Evolutionary conservation across 345 rosid genomes (phyloP).

Genomic region (Gossypium anomalum): DNA sequence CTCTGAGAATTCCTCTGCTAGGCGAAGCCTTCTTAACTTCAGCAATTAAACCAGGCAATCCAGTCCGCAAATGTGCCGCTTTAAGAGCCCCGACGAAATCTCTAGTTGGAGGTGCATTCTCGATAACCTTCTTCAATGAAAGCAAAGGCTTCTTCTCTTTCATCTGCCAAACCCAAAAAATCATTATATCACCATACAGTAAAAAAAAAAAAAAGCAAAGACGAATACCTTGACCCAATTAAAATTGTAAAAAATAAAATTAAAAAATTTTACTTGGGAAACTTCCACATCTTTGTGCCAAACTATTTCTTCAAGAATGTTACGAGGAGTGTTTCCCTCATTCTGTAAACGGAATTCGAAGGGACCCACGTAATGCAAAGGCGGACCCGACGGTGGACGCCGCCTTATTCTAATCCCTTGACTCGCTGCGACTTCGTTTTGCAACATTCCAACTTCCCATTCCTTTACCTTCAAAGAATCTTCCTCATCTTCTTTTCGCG

Average conservation of each 20-base stretch:
- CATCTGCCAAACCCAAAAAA: conserved; percentile 35
- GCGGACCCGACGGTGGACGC: conserved; percentile 70
- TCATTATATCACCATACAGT: not conserved
- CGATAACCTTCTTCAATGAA: conserved; percentile 47
- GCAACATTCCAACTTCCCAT: conserved; percentile 63
- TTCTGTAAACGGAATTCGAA: conserved; percentile 73
- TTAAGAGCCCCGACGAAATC: conserved; percentile 83
- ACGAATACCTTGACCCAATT: not conserved
- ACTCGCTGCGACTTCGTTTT: conserved; percentile 59
- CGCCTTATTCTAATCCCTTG: conserved; percentile 81
- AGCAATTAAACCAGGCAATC: conserved; percentile 85
- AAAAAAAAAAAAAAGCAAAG: not conserved
- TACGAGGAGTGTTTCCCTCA: conserved; percentile 79
- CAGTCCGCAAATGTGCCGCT: conserved; percentile 60
- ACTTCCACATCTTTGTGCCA: not conserved
- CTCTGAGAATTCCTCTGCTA: conserved; percentile 81
- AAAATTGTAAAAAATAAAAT: not conserved
- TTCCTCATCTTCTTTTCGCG: conserved; percentile 31
- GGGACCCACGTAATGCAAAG: conserved; percentile 85
- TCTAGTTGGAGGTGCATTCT: conserved; percentile 58
- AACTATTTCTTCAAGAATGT: conserved; percentile 11
- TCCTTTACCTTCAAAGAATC: conserved; percentile 61
- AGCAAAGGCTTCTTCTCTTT: conserved; percentile 63
- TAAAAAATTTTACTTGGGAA: not conserved
- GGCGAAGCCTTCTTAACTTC: conserved; percentile 99